phyloP scores from a whole-genome alignment of 1,139 yeast species.

The Lodderomyces pseudojiufengensis region DNA sequence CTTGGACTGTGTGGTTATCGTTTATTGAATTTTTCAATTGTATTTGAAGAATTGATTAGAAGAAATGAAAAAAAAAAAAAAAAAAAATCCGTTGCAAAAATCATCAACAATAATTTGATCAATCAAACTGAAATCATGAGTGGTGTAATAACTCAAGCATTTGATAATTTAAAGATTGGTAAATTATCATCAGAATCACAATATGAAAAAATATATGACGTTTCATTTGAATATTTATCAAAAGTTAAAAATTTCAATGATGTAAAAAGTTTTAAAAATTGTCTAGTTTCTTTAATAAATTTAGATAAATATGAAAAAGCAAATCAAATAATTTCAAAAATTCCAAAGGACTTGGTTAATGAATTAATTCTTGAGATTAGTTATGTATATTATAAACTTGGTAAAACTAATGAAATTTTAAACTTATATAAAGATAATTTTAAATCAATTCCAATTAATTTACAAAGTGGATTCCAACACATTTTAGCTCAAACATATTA shows the following conservation, averaged over 20 bases:
- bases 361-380: constrained; percentile 55
- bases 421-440: constrained; percentile 27
- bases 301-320: constrained; percentile 67
- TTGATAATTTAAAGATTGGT: constrained; percentile 37
- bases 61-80: constrained; percentile 1
- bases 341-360: constrained; percentile 31
- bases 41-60: constrained; percentile 1
- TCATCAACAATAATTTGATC: too few species aligned
- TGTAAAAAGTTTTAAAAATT: constrained; percentile 52
- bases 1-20: background rate
- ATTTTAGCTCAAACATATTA: constrained; percentile 81
- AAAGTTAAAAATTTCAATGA: constrained; percentile 45
- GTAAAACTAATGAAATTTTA: constrained; percentile 40
- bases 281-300: constrained; percentile 67
- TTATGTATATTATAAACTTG: constrained; percentile 69
- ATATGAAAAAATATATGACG: constrained; percentile 38
- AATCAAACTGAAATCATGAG: too few species aligned
- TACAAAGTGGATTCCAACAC: constrained; percentile 54
- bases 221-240: constrained; percentile 42
- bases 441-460: constrained; percentile 14
- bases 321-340: constrained; percentile 39
- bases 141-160: constrained; percentile 41
- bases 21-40: background rate
- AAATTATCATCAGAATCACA: constrained; percentile 24
- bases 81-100: constrained; percentile 3